Conservation (phyloP, 768 basidiomycete genomes). For the Tulasnella sp. region DNA sequence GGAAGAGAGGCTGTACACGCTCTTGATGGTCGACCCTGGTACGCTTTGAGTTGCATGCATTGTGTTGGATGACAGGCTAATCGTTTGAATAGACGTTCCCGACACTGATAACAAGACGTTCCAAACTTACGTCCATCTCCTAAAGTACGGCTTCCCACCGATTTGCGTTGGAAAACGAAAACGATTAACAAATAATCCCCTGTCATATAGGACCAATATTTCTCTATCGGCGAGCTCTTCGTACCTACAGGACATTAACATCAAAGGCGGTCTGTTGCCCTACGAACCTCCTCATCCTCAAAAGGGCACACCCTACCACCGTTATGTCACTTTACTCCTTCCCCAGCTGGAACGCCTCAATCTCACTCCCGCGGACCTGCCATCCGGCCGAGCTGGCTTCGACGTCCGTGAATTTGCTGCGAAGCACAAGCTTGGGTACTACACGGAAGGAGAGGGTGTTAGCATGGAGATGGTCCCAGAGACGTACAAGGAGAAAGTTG, state of each 20-base stretch:
- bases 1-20: conserved; percentile 73
- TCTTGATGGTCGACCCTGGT: conserved; percentile 87
- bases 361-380: not conserved
- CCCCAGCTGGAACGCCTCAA: conserved; percentile 47
- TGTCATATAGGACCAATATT: conserved; percentile 3
- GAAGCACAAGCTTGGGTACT: conserved; percentile 36
- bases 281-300: conserved; percentile 93
- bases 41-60: conserved; percentile 21
- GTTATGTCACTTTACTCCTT: conserved; percentile 71
- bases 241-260: not conserved
- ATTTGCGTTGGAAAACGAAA: not conserved
- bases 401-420: conserved; percentile 55
- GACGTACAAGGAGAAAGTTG: conserved; percentile 20
- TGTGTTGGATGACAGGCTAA: not conserved
- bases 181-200: not conserved
- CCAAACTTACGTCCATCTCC: conserved; percentile 74
- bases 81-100: conserved; percentile 59
- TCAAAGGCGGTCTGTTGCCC: conserved; percentile 27
- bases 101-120: conserved; percentile 55
- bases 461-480: conserved; percentile 19
- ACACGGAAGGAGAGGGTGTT: conserved; percentile 31
- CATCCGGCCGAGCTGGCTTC: conserved; percentile 46
- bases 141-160: conserved; percentile 49
- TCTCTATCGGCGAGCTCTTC: not conserved
- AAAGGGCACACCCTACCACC: conserved; percentile 81